Conservation (phyloP, 164 flowering plant genomes). For the Berberis thunbergii region DNA sequence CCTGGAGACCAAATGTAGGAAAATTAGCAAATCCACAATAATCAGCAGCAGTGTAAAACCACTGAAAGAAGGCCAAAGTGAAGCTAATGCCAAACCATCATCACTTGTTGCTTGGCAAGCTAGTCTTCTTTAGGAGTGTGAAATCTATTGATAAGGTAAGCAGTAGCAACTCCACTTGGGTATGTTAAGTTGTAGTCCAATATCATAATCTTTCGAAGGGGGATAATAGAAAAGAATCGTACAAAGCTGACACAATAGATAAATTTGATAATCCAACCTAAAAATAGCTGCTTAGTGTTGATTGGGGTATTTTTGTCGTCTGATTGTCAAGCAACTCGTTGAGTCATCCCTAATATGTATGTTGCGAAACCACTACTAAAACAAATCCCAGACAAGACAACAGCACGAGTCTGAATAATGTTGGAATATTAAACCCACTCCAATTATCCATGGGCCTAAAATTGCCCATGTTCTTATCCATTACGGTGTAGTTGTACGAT, state of each 20-base stretch:
- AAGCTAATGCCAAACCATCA: too few relatives aligned
- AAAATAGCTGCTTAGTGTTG: slow-evolving; percentile 25
- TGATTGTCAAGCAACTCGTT: slow-evolving; percentile 22
- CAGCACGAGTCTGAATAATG: background rate
- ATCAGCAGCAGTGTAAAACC: too few relatives aligned
- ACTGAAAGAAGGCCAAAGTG: too few relatives aligned
- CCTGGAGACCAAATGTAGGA: too few relatives aligned
- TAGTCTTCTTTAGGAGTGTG: slow-evolving; percentile 32
- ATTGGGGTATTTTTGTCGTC: slow-evolving; percentile 8
- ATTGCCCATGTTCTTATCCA: too few relatives aligned
- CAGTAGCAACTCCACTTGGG: slow-evolving; percentile 73
- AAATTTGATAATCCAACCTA: slow-evolving; percentile 53
- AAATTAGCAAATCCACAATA: too few relatives aligned
- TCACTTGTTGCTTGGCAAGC: too few relatives aligned
- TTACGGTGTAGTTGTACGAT: too few relatives aligned
- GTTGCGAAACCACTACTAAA: slow-evolving; percentile 37
- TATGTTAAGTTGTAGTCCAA: slow-evolving; percentile 52
- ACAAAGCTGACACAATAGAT: slow-evolving; percentile 50
- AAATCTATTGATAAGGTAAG: slow-evolving; percentile 58
- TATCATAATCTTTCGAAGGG: slow-evolving; percentile 62
- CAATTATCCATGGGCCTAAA: background rate
- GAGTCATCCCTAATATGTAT: slow-evolving; percentile 48
- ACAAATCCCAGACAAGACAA: background rate
- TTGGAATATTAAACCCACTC: background rate
- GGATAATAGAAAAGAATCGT: slow-evolving; percentile 49